These are phyloP conservation scores for Alnus rubra DNA, from an alignment of 306 rosid species.

Conservation along the genomic window DNA sequence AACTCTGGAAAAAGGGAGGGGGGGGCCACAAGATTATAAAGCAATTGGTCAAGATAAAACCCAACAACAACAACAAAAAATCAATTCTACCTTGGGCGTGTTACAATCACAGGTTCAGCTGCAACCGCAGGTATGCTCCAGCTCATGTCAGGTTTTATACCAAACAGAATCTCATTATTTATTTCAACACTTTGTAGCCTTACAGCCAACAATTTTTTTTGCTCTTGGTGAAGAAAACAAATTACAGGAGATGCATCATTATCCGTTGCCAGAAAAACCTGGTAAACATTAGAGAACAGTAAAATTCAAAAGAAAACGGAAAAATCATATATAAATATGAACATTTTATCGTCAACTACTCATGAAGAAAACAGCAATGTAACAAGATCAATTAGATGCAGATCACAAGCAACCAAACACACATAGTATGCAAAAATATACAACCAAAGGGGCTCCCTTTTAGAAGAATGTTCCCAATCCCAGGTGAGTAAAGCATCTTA, in stretches of 20 bases:
- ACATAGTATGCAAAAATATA: background rate
- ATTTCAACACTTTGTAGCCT: conserved; percentile 85
- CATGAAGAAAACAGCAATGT: background rate
- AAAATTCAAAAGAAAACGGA: conserved; percentile 28
- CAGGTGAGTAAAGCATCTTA: background rate
- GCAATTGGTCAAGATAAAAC: conserved; percentile 15
- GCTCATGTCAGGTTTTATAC: conserved; percentile 92
- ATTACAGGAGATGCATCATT: conserved; percentile 81
- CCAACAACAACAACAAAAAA: background rate
- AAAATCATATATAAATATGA: conserved; percentile 15
- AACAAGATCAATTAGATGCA: conserved; percentile 11
- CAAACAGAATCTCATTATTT: conserved; percentile 78
- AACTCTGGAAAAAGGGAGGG: conserved; percentile 49
- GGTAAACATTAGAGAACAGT: conserved; percentile 34
- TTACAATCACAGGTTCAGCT: conserved; percentile 80
- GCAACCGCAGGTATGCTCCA: conserved; percentile 91
- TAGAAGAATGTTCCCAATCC: background rate
- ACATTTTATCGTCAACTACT: background rate
- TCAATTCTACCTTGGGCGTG: conserved; percentile 72
- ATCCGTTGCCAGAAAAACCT: conserved; percentile 87
- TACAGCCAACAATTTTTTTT: conserved; percentile 72
- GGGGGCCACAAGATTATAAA: conserved; percentile 21
- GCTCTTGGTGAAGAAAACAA: conserved; percentile 93
- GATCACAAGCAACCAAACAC: conserved; percentile 3
- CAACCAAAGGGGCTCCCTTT: background rate